Evolutionary conservation across 2,329 filamentous ascomycete genomes (phyloP).

Genomic region (Ophiosphaerella narmari): DNA sequence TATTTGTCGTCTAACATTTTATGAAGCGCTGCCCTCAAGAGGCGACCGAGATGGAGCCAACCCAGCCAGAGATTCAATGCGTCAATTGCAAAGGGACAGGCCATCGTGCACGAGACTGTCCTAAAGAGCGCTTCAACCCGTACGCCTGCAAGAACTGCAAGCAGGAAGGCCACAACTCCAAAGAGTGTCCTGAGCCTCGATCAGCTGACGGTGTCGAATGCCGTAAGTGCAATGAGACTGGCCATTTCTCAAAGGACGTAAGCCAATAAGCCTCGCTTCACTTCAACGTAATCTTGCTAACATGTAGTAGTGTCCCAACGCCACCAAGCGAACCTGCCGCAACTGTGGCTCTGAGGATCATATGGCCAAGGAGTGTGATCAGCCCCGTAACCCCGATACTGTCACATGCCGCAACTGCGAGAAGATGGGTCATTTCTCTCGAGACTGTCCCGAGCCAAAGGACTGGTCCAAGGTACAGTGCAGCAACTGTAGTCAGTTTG

Average conservation of each 20-base stretch:
- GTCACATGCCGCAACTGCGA: constrained; percentile 66
- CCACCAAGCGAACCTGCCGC: constrained; percentile 38
- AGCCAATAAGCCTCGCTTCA: constrained; percentile 4
- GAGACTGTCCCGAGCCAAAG: constrained; percentile 63
- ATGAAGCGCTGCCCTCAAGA: constrained; percentile 63
- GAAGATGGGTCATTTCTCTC: constrained; percentile 63
- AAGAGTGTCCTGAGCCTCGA: constrained; percentile 50
- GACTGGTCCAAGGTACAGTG: constrained; percentile 56
- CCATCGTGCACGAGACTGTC: constrained; percentile 71
- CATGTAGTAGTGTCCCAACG: constrained; percentile 35
- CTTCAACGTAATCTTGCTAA: constrained; percentile 14
- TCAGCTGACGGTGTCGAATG: constrained; percentile 66
- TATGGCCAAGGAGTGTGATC: constrained; percentile 43
- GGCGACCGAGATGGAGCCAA: constrained; percentile 53
- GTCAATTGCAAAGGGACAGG: constrained; percentile 67
- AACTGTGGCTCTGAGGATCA: constrained; percentile 46
- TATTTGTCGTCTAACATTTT: constrained; percentile 5
- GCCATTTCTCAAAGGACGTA: constrained; percentile 44
- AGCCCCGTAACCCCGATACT: constrained; percentile 46
- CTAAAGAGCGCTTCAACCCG: constrained; percentile 59
- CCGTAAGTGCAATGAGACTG: constrained; percentile 64
- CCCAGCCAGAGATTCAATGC: constrained; percentile 59
- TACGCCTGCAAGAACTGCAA: constrained; percentile 73
- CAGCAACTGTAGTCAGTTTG: constrained; percentile 52
- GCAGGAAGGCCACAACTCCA: constrained; percentile 47